Evolutionary conservation across 768 basidiomycete genomes (phyloP).

Genomic region (Kwoniella dendrophila): DNA sequence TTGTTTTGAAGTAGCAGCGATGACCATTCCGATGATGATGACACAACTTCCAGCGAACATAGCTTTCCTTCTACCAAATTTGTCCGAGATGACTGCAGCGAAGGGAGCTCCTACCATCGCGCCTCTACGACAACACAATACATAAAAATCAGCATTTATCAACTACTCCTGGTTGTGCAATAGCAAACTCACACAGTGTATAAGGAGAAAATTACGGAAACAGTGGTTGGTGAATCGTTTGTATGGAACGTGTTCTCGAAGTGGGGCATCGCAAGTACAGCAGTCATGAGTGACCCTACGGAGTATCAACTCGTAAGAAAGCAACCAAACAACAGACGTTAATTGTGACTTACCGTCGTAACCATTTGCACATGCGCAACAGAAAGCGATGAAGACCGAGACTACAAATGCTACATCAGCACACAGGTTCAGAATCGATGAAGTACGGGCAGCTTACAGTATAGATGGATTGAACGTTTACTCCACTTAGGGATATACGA

Average conservation of each 20-base stretch:
- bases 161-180: not conserved
- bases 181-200: constrained; percentile 27
- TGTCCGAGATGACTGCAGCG: constrained; percentile 52
- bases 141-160: not conserved
- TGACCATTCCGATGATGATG: constrained; percentile 58
- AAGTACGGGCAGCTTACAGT: constrained; percentile 15
- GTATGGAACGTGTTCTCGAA: constrained; percentile 36
- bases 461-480: constrained; percentile 22
- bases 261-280: constrained; percentile 36
- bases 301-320: no score
- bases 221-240: constrained; percentile 26
- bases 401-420: constrained; percentile 12
- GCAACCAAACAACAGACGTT: not conserved
- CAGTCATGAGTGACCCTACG: constrained; percentile 36
- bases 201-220: constrained; percentile 41
- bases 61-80: constrained; percentile 50
- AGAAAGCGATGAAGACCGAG: constrained; percentile 30
- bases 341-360: constrained; percentile 32
- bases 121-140: constrained; percentile 15
- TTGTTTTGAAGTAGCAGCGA: constrained; percentile 60
- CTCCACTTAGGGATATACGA: constrained; percentile 25
- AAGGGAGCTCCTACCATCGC: constrained; percentile 50
- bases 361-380: constrained; percentile 35
- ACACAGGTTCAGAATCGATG: not conserved
- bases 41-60: constrained; percentile 50